These are phyloP conservation scores for Vitellaria paradoxa DNA, from an alignment of 179 eudicot genomes.

Conservation along the genomic window DNA sequence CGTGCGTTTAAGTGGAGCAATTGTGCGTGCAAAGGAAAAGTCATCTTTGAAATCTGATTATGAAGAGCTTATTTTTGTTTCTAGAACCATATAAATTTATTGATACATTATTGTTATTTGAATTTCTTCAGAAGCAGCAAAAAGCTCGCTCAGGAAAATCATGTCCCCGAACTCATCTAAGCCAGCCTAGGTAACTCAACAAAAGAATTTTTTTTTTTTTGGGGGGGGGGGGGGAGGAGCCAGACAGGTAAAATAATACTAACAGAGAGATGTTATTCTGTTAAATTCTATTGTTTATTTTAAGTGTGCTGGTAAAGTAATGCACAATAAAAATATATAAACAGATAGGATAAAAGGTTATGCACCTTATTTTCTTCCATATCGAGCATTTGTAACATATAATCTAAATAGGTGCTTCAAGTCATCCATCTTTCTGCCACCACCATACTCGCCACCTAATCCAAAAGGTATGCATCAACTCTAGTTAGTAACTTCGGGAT, in stretches of 20 bases:
- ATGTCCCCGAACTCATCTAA: not conserved
- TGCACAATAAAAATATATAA: not conserved
- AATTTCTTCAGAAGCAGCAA: not conserved
- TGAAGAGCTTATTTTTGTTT: not conserved
- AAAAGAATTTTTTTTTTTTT: no score
- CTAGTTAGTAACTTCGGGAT: not conserved
- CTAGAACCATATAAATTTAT: not conserved
- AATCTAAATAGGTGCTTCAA: conserved; percentile 87
- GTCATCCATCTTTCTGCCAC: conserved; percentile 71
- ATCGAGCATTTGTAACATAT: conserved; percentile 64
- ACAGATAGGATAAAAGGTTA: not conserved
- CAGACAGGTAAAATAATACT: not conserved
- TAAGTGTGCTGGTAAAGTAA: no score
- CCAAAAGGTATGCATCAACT: conserved; percentile 10
- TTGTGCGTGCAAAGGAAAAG: not conserved
- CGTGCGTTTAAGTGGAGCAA: not conserved
- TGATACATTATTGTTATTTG: not conserved
- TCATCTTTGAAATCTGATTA: not conserved
- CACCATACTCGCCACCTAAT: conserved; percentile 83
- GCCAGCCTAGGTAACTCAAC: not conserved
- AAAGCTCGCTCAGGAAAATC: not conserved
- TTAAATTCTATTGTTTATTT: not conserved
- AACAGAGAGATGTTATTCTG: not conserved
- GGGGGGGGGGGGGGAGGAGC: not conserved
- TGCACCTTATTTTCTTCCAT: conserved; percentile 82